These are phyloP conservation scores for Coemansia sp. DNA, from an alignment of 192 early-diverging fungal genomes.

Conservation along the genomic window DNA sequence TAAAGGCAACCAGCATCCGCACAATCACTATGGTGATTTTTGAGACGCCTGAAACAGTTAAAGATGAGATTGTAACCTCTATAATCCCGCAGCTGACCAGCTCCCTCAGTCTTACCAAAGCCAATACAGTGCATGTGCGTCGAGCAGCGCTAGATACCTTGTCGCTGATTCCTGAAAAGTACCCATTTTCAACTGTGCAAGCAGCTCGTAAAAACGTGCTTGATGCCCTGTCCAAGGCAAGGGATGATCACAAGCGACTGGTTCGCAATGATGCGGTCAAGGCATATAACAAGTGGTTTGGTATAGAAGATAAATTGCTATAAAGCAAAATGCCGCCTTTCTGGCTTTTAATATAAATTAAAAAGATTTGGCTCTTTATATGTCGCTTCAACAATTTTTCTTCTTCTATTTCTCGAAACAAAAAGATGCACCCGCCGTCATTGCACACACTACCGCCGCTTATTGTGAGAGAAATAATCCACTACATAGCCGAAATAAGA, in stretches of 20 bases:
- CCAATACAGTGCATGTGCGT: slow-evolving; percentile 60
- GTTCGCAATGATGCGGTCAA: slow-evolving; percentile 87
- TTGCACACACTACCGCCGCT: background rate
- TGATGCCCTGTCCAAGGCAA: slow-evolving; percentile 57
- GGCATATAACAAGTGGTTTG: slow-evolving; percentile 81
- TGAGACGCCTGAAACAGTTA: slow-evolving; percentile 68
- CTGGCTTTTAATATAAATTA: too few relatives aligned
- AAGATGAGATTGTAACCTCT: slow-evolving; percentile 13
- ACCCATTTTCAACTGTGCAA: slow-evolving; percentile 59
- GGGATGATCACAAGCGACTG: slow-evolving; percentile 86
- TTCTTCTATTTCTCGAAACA: too few relatives aligned
- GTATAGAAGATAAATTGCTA: slow-evolving; percentile 17
- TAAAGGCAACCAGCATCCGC: slow-evolving; percentile 72
- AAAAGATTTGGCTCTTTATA: too few relatives aligned
- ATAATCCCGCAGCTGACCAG: slow-evolving; percentile 31
- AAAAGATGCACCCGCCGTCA: background rate
- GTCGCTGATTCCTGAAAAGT: slow-evolving; percentile 61
- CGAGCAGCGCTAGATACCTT: slow-evolving; percentile 69
- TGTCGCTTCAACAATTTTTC: too few relatives aligned
- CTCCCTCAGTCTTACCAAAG: slow-evolving; percentile 7
- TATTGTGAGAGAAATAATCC: background rate
- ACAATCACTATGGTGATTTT: slow-evolving; percentile 70
- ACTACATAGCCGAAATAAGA: background rate
- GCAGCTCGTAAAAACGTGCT: slow-evolving; percentile 64
- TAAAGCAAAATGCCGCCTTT: too few relatives aligned